Evolutionary conservation across 1,284 basidiomycete genomes (phyloP), one percentile per base, ranked within the genome.

Genomic region (Fomitopsis pinicola): DNA sequence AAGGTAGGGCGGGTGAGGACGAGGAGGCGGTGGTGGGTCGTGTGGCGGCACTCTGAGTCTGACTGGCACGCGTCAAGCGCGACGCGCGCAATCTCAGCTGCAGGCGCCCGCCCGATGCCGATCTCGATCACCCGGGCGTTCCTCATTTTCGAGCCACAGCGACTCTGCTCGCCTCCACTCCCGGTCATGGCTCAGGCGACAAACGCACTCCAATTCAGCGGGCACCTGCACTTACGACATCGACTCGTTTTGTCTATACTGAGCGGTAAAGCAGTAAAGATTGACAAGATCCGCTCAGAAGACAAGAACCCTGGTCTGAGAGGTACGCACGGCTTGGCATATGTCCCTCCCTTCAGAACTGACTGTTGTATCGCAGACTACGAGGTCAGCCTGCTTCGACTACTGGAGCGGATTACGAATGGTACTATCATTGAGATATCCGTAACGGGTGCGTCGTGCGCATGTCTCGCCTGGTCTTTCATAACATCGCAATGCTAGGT

Each of bases 381-480:
- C 75, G 97, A 99, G 78, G 88, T 97, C 59, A 97, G 92, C 69
- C 83, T 98, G 36, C 74, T 99, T 48, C 81, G 97, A 26, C 77
- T 99, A 14, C 71, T 99, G 30, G 97, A 99, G 74, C 95, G 95
- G 71, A 78, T 94, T 2, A 97, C 96, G 4, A 98, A 99, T 81
- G 97, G 97, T 1, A 94, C 93, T 7, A 78, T 93, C 30, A 94
- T 99, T 64, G 97, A 99, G 73, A 99, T 99, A 60, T 97, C 94
- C 2, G 91, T 97, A 19, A 99, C 97, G 14, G 94, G 93, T 93
- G 64, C 62, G 83, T 61, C 1, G 69, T 42, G 54, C 57, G 28
- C 42, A 26, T 5, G 22, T n/a, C 22, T 2, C 17, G 59, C 40
- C 42, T 61, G 2, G 15, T 14, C 12, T 53, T n/a, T 30, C 22